Percentiles rank a stretch among this genome's conserved stretches.
phyloP scores from a whole-genome alignment of 768 basidiomycete species.

The Russula ochroleuca region DNA sequence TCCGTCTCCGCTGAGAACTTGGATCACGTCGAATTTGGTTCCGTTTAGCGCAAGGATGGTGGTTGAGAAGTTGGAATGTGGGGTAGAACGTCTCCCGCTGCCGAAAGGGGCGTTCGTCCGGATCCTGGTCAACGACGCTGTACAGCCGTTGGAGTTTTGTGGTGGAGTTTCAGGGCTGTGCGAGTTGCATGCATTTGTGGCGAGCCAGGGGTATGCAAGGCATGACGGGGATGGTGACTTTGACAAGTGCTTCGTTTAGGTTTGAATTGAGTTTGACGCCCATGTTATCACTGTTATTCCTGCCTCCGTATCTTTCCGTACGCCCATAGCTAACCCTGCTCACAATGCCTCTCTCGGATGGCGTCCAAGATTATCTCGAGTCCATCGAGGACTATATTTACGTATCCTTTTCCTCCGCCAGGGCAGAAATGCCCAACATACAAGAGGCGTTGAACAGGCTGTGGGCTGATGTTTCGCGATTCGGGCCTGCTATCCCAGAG shows the following conservation, averaged over 20 bases:
- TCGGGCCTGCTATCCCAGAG: slow-evolving; percentile 52
- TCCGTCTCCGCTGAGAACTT: slow-evolving; percentile 35
- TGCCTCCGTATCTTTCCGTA: background rate
- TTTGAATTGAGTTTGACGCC: background rate
- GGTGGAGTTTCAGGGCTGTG: slow-evolving; percentile 58
- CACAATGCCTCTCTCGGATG: slow-evolving; percentile 26
- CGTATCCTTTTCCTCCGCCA: slow-evolving; percentile 51
- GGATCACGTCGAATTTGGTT: slow-evolving; percentile 57
- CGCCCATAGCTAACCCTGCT: background rate
- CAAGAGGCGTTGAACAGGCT: slow-evolving; percentile 63
- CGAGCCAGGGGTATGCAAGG: slow-evolving; percentile 65
- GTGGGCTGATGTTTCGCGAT: slow-evolving; percentile 77
- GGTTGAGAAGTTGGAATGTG: slow-evolving; percentile 61
- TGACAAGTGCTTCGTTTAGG: slow-evolving; percentile 44
- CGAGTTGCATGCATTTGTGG: slow-evolving; percentile 57
- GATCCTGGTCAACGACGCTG: slow-evolving; percentile 72
- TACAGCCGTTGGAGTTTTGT: slow-evolving; percentile 62
- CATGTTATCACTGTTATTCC: background rate
- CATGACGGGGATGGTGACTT: slow-evolving; percentile 69
- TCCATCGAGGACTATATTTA: slow-evolving; percentile 68
- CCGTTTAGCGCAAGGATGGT: slow-evolving; percentile 76
- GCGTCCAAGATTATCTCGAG: slow-evolving; percentile 40
- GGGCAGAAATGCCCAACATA: slow-evolving; percentile 57
- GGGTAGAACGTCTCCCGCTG: background rate
- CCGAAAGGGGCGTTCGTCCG: slow-evolving; percentile 46